Conservation (phyloP, 2,329 filamentous ascomycete genomes). For the Venturia asperata region DNA sequence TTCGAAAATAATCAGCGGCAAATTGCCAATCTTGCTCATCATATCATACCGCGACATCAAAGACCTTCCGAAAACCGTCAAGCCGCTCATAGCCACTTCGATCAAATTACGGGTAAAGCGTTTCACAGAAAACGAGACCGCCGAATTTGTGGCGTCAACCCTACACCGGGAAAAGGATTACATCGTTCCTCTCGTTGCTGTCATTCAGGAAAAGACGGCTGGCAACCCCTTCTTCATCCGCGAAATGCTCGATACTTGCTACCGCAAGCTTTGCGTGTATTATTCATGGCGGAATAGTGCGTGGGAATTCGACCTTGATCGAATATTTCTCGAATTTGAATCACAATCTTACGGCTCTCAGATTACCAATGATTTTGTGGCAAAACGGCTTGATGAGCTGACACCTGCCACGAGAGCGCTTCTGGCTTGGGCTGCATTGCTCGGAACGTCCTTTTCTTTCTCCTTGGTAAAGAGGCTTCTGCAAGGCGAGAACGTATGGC, state of each 20-base stretch:
- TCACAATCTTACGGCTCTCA: slow-evolving; percentile 71
- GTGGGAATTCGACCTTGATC: slow-evolving; percentile 82
- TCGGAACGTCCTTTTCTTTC: slow-evolving; percentile 81
- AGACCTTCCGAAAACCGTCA: slow-evolving; percentile 32
- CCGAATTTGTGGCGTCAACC: slow-evolving; percentile 74
- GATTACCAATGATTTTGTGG: slow-evolving; percentile 75
- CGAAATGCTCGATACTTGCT: slow-evolving; percentile 81
- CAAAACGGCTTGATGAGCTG: slow-evolving; percentile 67
- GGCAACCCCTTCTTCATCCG: slow-evolving; percentile 89
- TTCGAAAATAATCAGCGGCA: slow-evolving; percentile 67
- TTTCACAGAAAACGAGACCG: slow-evolving; percentile 70
- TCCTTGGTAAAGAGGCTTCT: slow-evolving; percentile 70
- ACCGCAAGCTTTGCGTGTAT: slow-evolving; percentile 81
- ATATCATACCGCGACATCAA: slow-evolving; percentile 52
- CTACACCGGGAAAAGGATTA: slow-evolving; percentile 66
- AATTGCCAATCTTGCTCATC: slow-evolving; percentile 74
- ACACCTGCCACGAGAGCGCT: slow-evolving; percentile 68
- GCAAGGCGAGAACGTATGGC: slow-evolving; percentile 54
- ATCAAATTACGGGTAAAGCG: slow-evolving; percentile 68
- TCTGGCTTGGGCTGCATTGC: slow-evolving; percentile 75
- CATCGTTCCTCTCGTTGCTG: slow-evolving; percentile 68
- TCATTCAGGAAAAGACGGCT: slow-evolving; percentile 80
- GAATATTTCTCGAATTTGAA: slow-evolving; percentile 77
- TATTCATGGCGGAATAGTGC: slow-evolving; percentile 77
- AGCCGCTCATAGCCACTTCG: slow-evolving; percentile 35